These are phyloP conservation scores for Starmerella stigmatis DNA, from an alignment of 805 yeast species.

Conservation along the genomic window DNA sequence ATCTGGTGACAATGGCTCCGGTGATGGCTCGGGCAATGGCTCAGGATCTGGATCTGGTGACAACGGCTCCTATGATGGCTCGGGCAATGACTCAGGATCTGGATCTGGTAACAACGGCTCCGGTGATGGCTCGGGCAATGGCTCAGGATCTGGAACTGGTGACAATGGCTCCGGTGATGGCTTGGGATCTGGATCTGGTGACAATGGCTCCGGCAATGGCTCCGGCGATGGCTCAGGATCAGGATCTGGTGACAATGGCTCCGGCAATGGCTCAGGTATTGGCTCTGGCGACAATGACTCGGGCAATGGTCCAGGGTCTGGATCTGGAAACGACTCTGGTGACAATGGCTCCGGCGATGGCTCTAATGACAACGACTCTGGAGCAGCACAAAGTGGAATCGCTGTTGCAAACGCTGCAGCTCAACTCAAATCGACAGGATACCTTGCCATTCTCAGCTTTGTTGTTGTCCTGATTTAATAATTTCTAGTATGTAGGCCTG, in stretches of 20 bases:
- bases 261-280: neutral
- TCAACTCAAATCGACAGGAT: no score
- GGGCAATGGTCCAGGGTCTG: neutral
- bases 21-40: neutral
- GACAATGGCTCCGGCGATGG: neutral
- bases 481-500: no score
- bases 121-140: neutral
- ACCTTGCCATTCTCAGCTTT: no score
- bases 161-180: neutral
- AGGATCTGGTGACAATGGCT: neutral
- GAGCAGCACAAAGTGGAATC: no score
- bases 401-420: no score
- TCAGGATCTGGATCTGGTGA: neutral
- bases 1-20: neutral
- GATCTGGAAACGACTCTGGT: neutral
- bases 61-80: no score
- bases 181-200: no score
- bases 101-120: no score
- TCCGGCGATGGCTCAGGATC: neutral
- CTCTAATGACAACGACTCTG: no score
- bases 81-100: neutral
- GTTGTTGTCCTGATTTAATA: no score
- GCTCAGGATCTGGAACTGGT: neutral
- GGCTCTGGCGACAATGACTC: neutral
- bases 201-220: no score